Evolutionary conservation across 2,329 filamentous ascomycete genomes (phyloP).

Genomic region (Zasmidium cellare): DNA sequence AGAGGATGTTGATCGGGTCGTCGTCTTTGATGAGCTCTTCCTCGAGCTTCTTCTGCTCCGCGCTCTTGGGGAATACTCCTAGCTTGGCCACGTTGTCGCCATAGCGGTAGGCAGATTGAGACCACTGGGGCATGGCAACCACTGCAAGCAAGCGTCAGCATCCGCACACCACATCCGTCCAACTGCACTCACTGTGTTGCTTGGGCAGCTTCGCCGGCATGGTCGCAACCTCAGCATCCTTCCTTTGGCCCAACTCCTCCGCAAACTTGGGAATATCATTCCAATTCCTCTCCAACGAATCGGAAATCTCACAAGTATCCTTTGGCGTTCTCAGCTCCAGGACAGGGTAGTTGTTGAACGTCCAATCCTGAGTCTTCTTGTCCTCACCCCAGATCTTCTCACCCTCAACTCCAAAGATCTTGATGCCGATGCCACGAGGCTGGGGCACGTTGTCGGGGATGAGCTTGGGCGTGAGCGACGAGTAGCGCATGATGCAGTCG

Average conservation of each 20-base stretch:
- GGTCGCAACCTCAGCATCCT: constrained; percentile 34
- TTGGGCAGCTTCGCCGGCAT: constrained; percentile 29
- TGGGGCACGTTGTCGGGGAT: constrained; percentile 37
- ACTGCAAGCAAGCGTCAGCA: constrained; percentile 18
- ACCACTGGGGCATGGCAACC: constrained; percentile 37
- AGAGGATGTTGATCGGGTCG: constrained; percentile 35
- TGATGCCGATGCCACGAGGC: constrained; percentile 38
- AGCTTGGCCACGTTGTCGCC: constrained; percentile 37
- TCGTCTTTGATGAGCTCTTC: constrained; percentile 28
- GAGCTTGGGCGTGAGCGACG: constrained; percentile 38
- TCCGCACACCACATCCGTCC: not conserved
- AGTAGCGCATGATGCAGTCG: constrained; percentile 40
- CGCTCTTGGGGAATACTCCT: constrained; percentile 33
- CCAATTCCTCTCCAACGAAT: constrained; percentile 37
- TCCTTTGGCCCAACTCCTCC: constrained; percentile 29
- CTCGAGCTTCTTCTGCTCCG: constrained; percentile 31
- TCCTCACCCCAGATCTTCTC: constrained; percentile 38
- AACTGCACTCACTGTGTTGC: constrained; percentile 30
- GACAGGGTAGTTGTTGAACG: constrained; percentile 37
- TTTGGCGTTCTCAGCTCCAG: constrained; percentile 33
- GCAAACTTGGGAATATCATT: constrained; percentile 33
- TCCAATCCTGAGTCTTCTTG: constrained; percentile 37
- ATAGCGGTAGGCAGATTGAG: constrained; percentile 37
- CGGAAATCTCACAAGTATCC: constrained; percentile 36
- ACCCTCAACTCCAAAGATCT: constrained; percentile 38